These are phyloP conservation scores for Metschnikowia arizonensis DNA, from an alignment of 805 yeast species.

Conservation along the genomic window DNA sequence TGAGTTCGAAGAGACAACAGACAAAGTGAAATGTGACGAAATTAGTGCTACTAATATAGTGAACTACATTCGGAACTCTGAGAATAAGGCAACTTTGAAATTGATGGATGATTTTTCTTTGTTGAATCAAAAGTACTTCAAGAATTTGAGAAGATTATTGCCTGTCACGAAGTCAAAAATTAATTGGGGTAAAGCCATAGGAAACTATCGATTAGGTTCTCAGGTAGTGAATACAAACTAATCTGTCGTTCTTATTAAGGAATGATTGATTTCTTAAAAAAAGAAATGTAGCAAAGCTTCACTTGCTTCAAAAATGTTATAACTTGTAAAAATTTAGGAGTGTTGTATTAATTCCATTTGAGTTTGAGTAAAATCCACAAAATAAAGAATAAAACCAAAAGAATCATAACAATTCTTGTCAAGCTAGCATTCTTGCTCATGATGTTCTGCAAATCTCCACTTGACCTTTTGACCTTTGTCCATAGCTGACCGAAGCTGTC, in stretches of 20 bases:
- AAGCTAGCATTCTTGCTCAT: conserved; percentile 41
- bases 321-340: neutral
- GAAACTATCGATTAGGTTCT: conserved; percentile 81
- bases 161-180: conserved; percentile 90
- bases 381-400: conserved; percentile 31
- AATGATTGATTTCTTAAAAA: neutral
- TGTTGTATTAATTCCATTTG: conserved; percentile 12
- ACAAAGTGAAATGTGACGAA: conserved; percentile 18
- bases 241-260: neutral
- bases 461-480: conserved; percentile 37
- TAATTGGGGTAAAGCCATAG: conserved; percentile 93
- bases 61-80: conserved; percentile 50
- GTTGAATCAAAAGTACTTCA: conserved; percentile 78
- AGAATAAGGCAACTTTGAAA: conserved; percentile 54
- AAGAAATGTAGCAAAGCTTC: neutral
- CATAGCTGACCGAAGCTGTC: conserved; percentile 38
- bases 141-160: conserved; percentile 79
- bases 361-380: conserved; percentile 39
- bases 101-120: conserved; percentile 61
- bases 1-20: conserved; percentile 39
- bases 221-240: conserved; percentile 51
- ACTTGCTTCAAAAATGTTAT: neutral
- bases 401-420: conserved; percentile 34
- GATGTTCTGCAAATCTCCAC: conserved; percentile 38
- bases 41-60: conserved; percentile 32